These are phyloP conservation scores for Leptographium wingfieldii DNA, from an alignment of 2,329 filamentous ascomycete genomes.

Conservation along the genomic window DNA sequence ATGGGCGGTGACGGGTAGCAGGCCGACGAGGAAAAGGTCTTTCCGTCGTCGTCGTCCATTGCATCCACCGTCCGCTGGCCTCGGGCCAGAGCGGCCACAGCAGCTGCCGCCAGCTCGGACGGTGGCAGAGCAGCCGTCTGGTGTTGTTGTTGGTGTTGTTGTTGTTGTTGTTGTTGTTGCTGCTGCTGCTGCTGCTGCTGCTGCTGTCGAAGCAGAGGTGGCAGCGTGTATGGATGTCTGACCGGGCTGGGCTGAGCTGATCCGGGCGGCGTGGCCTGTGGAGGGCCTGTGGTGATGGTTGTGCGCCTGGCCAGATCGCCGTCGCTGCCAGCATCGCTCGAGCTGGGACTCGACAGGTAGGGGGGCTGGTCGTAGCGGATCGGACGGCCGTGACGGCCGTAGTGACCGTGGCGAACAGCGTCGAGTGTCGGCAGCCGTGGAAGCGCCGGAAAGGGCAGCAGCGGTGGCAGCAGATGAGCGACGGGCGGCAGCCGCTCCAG, in stretches of 20 bases:
- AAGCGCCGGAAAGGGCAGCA: not conserved
- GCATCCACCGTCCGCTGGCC: not conserved
- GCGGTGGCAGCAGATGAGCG: not conserved
- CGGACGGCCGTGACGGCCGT: not conserved
- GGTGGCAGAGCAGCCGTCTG: not conserved
- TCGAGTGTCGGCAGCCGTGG: not conserved
- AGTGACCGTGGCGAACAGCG: not conserved
- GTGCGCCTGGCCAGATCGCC: not conserved
- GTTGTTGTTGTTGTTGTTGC: not conserved
- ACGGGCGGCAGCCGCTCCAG: constrained; percentile 7
- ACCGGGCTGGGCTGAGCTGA: not conserved
- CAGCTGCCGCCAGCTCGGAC: not conserved
- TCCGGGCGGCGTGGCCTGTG: too few relatives aligned
- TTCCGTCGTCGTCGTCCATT: not conserved
- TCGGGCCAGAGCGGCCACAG: not conserved
- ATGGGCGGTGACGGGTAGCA: constrained; percentile 3
- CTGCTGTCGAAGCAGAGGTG: not conserved
- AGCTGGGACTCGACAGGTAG: not conserved
- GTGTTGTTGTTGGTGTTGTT: not conserved
- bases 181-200: not conserved
- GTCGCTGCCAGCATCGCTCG: not conserved
- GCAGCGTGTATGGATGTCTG: not conserved
- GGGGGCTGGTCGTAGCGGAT: not conserved
- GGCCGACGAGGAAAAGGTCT: not conserved
- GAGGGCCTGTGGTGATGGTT: not conserved